Conservation (phyloP, 345 rosid genomes). For the Raphanus sativus region DNA sequence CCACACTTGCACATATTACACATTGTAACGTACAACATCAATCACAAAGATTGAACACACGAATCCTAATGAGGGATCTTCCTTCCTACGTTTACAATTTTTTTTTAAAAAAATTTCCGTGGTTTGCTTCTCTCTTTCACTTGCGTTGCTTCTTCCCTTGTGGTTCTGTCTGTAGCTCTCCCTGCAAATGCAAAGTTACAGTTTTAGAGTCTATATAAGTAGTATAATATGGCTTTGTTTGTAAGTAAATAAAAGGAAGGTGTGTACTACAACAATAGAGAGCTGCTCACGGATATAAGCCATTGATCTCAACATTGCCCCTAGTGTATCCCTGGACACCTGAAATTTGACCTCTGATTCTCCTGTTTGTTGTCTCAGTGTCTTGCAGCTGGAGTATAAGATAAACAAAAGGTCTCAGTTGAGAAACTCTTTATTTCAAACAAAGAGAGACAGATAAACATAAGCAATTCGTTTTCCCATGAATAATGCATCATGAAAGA, state of each 20-base stretch:
- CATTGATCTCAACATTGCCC: constrained; percentile 98
- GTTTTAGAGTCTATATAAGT: neutral
- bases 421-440: constrained; percentile 3
- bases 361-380: constrained; percentile 73
- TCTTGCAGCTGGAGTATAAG: constrained; percentile 83
- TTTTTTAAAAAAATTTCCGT: neutral
- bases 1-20: constrained; percentile 24
- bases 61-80: neutral
- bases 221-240: neutral
- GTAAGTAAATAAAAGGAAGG: constrained; percentile 12
- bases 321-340: constrained; percentile 89
- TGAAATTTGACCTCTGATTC: constrained; percentile 98
- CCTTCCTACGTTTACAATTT: too few relatives aligned
- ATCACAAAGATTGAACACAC: constrained; percentile 6
- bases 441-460: neutral
- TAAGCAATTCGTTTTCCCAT: neutral
- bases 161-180: constrained; percentile 55
- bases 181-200: constrained; percentile 45
- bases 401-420: neutral
- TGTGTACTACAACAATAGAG: constrained; percentile 58
- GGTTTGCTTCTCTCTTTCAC: constrained; percentile 15
- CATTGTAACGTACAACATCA: constrained; percentile 1
- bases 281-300: constrained; percentile 96
- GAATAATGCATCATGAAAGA: neutral
- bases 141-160: constrained; percentile 62